A percentile compares a stretch with the other conserved stretches of the same genome.
Evolutionary conservation across 768 basidiomycete genomes (phyloP).

Genomic region (Agrocybe praecox): DNA sequence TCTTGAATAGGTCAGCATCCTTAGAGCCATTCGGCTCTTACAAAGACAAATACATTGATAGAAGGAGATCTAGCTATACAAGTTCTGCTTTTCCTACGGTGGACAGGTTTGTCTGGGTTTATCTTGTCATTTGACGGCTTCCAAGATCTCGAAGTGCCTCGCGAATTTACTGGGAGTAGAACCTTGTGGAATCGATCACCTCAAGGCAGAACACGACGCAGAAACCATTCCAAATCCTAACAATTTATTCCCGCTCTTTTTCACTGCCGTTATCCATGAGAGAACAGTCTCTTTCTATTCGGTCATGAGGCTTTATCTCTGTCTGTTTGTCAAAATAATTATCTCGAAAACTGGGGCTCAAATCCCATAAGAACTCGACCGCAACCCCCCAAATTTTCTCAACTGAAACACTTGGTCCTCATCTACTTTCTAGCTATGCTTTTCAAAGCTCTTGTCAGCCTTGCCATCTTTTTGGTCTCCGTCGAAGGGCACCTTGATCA

Average conservation of each 20-base stretch:
- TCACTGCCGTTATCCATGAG: constrained; percentile 20
- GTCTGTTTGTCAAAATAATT: constrained; percentile 4
- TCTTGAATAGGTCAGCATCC: constrained; percentile 1
- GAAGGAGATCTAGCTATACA: neutral
- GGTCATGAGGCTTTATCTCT: constrained; percentile 13
- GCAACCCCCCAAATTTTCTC: neutral
- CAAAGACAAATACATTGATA: neutral
- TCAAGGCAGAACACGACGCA: constrained; percentile 52
- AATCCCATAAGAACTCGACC: constrained; percentile 12
- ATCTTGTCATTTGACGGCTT: constrained; percentile 24
- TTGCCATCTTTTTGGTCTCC: constrained; percentile 24
- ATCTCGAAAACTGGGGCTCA: constrained; percentile 2
- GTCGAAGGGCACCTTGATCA: constrained; percentile 39
- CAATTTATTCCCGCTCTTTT: constrained; percentile 19
- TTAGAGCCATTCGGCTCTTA: neutral
- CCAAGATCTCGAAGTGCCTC: constrained; percentile 14
- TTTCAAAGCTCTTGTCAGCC: constrained; percentile 18
- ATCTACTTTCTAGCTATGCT: constrained; percentile 15
- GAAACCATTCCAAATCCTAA: constrained; percentile 15
- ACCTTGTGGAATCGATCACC: constrained; percentile 38
- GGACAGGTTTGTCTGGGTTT: constrained; percentile 5
- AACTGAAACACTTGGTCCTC: neutral
- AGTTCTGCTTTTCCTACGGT: constrained; percentile 1
- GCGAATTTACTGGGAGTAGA: constrained; percentile 14
- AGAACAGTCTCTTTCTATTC: constrained; percentile 17